A percentile compares a stretch with the other conserved stretches of the same genome.
Evolutionary conservation across 2,329 filamentous ascomycete species (phyloP).

Genomic region (Parasarocladium wereldwijsianum): DNA sequence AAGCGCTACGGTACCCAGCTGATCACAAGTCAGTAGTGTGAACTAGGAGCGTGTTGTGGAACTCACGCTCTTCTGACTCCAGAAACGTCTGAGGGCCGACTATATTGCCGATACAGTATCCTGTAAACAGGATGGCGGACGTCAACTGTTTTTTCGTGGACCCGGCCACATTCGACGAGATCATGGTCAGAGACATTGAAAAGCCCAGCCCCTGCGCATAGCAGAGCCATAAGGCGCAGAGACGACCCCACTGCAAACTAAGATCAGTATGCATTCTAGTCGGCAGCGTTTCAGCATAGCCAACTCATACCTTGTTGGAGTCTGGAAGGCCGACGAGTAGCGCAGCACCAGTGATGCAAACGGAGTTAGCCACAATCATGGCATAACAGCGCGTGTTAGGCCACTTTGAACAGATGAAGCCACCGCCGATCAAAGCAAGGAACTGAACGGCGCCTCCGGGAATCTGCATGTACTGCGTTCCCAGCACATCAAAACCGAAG

Average conservation of each 20-base stretch:
- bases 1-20: slow-evolving; percentile 12
- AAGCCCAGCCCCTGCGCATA: slow-evolving; percentile 7
- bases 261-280: neutral
- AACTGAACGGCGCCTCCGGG: slow-evolving; percentile 7
- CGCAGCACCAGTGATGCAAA: slow-evolving; percentile 6
- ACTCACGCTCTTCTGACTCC: slow-evolving; percentile 4
- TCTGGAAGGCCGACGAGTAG: slow-evolving; percentile 5
- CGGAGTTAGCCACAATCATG: slow-evolving; percentile 6
- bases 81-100: slow-evolving; percentile 7
- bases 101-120: slow-evolving; percentile 6
- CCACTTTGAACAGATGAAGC: slow-evolving; percentile 6
- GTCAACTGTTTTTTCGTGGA: slow-evolving; percentile 8
- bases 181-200: slow-evolving; percentile 6
- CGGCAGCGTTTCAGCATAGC: neutral
- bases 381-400: slow-evolving; percentile 6
- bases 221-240: slow-evolving; percentile 6
- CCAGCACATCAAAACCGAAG: slow-evolving; percentile 15
- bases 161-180: slow-evolving; percentile 8
- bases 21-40: neutral
- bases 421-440: slow-evolving; percentile 5
- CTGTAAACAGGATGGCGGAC: slow-evolving; percentile 5
- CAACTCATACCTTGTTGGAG: slow-evolving; percentile 4
- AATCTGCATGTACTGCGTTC: slow-evolving; percentile 6
- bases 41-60: neutral
- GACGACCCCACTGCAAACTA: slow-evolving; percentile 6